These are phyloP conservation scores for Saccharomyces hybrid DNA, from an alignment of 1,139 yeast species.

Conservation along the genomic window DNA sequence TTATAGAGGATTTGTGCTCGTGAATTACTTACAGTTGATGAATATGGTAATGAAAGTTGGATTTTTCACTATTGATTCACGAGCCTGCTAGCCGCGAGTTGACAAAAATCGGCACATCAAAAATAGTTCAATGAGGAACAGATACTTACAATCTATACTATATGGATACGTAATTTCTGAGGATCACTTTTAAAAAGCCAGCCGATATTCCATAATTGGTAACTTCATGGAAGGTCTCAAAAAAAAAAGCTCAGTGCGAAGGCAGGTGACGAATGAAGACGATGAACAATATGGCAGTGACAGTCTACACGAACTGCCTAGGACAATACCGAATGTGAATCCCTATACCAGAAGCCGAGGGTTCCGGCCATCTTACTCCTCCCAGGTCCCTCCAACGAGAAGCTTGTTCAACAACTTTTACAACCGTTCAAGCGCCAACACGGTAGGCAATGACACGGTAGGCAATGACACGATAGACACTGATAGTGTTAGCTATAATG, in stretches of 20 bases:
- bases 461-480: neutral
- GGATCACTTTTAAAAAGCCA: neutral
- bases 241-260: conserved; percentile 1
- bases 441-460: neutral
- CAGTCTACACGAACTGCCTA: neutral
- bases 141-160: neutral
- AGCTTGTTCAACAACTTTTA: neutral
- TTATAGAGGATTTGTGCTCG: neutral
- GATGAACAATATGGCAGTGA: neutral
- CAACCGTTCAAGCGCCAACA: neutral
- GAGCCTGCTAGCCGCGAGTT: neutral
- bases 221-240: neutral
- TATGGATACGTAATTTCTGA: neutral
- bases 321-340: conserved; percentile 1
- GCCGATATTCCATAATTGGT: neutral
- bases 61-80: neutral
- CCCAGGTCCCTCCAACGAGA: neutral
- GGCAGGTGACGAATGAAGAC: conserved; percentile 2
- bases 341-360: neutral
- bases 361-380: neutral
- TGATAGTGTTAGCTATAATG: neutral
- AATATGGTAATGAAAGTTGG: neutral
- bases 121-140: neutral
- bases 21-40: neutral
- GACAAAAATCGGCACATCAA: neutral